Evolutionary conservation across 305 asterid species (phyloP), one percentile per base, ranked within the genome.

Genomic region (Fraxinus paxiana): DNA sequence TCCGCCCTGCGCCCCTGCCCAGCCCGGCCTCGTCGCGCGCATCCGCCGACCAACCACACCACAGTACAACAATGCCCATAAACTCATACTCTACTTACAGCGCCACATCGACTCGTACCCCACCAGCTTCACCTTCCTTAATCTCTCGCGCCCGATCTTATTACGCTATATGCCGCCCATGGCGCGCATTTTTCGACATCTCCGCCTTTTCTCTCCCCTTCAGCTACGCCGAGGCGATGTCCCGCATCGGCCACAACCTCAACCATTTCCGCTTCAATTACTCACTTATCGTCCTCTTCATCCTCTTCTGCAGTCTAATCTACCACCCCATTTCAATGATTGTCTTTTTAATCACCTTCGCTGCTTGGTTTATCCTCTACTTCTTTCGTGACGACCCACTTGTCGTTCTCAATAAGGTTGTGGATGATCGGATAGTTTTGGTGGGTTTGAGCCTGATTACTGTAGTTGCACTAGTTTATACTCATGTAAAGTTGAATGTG

Each of bases 261-360:
- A 86, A 88, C 89, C 91, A 93, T 78, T 95, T 93, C 85, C 98
- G 98, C 74, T 87, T 85, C 78, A 95, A 95, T 82, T 93, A 95
- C 93, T 88, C 93, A 38, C 73, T 90, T 73, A 84, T 91, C 76
- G 70, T 88, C 54, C 95, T 93, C 56, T 38, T 80, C 15, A 81
- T 93, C 81, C 90, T 94, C 77, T 94, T 94, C 90, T 87, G 90
- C 90, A 86, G 95, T 88, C 92, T 95, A 24, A 83, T 95, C 12
- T 95, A 87, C 88, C 94, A 93, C 82, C 98, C 98, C 0, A 30
- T 92, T 71, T 95, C 98, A 63, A 90, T 95, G 91, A 88, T 95
- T 30, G 92, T 92, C 1, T 95, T 89, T 87, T 78, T 92, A 72
- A 77, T 80, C 73, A 73, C 87, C n/a, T 90, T 74, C 82, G 46